Conservation (phyloP, 148 eudicot genomes). For the Rhododendron henanense region DNA sequence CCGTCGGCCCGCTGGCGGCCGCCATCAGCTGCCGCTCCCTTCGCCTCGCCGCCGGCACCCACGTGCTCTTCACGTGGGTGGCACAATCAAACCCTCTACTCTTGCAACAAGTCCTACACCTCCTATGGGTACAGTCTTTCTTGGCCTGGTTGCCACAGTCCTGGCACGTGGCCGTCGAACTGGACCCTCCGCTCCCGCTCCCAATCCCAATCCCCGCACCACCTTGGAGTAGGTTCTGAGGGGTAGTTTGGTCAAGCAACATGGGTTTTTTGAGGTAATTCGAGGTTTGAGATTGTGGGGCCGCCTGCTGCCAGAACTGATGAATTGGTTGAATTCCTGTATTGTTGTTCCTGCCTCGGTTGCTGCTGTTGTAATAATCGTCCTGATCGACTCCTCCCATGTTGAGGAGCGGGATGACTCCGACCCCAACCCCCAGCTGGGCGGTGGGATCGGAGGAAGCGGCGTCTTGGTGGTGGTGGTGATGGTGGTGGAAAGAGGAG, state of each 20-base stretch:
- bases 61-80: slow-evolving; percentile 94
- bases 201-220: slow-evolving; percentile 13
- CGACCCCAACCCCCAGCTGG: slow-evolving; percentile 27
- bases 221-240: slow-evolving; percentile 15
- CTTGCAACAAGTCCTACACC: slow-evolving; percentile 92
- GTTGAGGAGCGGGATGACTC: slow-evolving; percentile 68
- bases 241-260: slow-evolving; percentile 23
- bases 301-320: slow-evolving; percentile 30
- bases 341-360: slow-evolving; percentile 11
- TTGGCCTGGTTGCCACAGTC: slow-evolving; percentile 95
- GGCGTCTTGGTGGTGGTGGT: slow-evolving; percentile 3
- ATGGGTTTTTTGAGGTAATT: slow-evolving; percentile 27
- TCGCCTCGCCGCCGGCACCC: slow-evolving; percentile 89
- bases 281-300: slow-evolving; percentile 25
- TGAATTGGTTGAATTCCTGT: slow-evolving; percentile 17
- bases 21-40: slow-evolving; percentile 56
- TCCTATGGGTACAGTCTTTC: slow-evolving; percentile 77
- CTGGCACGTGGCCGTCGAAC: slow-evolving; percentile 50
- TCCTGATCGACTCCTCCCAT: slow-evolving; percentile 21
- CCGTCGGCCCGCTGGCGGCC: slow-evolving; percentile 23
- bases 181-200: slow-evolving; percentile 17
- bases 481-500: slow-evolving; percentile 35
- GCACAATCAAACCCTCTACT: slow-evolving; percentile 85
- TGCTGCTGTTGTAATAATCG: slow-evolving; percentile 14
- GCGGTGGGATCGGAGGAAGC: slow-evolving; percentile 21